These are phyloP conservation scores for Vitis rupestris DNA, from an alignment of 164 flowering plant species.

Conservation along the genomic window DNA sequence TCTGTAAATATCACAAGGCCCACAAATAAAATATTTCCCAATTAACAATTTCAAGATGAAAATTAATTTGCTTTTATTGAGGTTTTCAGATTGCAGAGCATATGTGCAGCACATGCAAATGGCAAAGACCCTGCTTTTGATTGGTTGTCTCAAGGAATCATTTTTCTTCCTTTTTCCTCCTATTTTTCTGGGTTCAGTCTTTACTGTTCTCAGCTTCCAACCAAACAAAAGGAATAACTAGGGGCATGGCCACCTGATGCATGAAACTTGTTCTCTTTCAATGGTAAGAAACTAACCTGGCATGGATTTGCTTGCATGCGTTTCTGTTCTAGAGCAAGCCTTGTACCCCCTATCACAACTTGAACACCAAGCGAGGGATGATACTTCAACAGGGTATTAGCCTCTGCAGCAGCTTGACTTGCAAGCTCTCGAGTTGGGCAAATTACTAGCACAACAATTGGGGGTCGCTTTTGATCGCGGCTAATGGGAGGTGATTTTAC, in stretches of 20 bases:
- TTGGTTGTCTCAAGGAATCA: neutral
- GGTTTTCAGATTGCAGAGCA: neutral
- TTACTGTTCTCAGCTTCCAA: too few relatives aligned
- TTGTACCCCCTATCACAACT: constrained; percentile 96
- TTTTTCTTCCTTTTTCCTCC: too few relatives aligned
- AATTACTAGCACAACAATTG: constrained; percentile 79
- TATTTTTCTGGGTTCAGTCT: too few relatives aligned
- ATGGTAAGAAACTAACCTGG: constrained; percentile 53
- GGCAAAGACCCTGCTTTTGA: neutral
- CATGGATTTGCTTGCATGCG: constrained; percentile 93
- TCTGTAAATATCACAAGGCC: constrained; percentile 39
- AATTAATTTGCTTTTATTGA: neutral
- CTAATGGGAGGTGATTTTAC: constrained; percentile 53
- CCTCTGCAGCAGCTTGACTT: constrained; percentile 88
- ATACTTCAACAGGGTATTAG: constrained; percentile 72
- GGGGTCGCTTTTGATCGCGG: constrained; percentile 74
- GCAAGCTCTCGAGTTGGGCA: constrained; percentile 99
- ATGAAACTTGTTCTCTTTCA: neutral
- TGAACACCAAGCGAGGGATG: constrained; percentile 95
- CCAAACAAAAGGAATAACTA: too few relatives aligned
- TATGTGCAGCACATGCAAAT: neutral
- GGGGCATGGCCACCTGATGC: neutral
- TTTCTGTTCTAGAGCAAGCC: constrained; percentile 80
- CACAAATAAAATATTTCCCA: neutral
- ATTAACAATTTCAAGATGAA: neutral